Percentiles rank a stretch among this genome's conserved stretches.
These are phyloP conservation scores for Ganoderma resinaceum DNA, from an alignment of 1,284 basidiomycete genomes.

Conservation along the genomic window DNA sequence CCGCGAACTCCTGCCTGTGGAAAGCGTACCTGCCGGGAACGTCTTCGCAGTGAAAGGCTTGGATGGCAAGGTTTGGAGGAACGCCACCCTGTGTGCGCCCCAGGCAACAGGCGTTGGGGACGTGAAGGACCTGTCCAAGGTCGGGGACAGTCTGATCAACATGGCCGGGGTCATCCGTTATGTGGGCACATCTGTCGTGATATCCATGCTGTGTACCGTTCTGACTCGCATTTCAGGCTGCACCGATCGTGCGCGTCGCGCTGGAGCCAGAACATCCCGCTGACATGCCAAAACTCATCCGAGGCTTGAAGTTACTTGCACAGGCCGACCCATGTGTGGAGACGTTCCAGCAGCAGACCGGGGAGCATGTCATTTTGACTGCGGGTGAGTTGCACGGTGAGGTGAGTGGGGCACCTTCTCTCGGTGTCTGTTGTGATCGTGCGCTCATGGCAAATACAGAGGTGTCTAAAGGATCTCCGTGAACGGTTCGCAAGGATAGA, in stretches of 20 bases:
- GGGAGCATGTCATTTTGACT: slow-evolving; percentile 96
- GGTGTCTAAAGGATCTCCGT: slow-evolving; percentile 93
- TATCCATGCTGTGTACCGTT: slow-evolving; percentile 2
- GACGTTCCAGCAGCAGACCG: slow-evolving; percentile 95
- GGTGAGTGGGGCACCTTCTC: slow-evolving; percentile 50
- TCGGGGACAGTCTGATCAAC: slow-evolving; percentile 76
- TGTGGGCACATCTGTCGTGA: slow-evolving; percentile 51
- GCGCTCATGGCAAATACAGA: slow-evolving; percentile 51
- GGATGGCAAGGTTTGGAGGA: slow-evolving; percentile 90
- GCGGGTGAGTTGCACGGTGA: slow-evolving; percentile 98
- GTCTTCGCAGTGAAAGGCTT: slow-evolving; percentile 94
- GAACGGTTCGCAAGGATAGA: slow-evolving; percentile 95
- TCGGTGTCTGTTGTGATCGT: background rate
- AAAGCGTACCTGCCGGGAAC: slow-evolving; percentile 91
- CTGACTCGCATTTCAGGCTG: slow-evolving; percentile 52
- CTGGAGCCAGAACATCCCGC: slow-evolving; percentile 89
- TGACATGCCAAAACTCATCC: slow-evolving; percentile 93
- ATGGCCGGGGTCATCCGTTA: slow-evolving; percentile 79
- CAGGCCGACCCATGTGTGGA: slow-evolving; percentile 98
- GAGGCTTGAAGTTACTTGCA: slow-evolving; percentile 88
- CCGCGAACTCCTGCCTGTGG: slow-evolving; percentile 86
- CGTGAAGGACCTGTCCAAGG: slow-evolving; percentile 44
- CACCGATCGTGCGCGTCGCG: slow-evolving; percentile 96
- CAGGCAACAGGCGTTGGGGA: slow-evolving; percentile 50
- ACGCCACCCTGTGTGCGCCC: slow-evolving; percentile 88